phyloP scores from a whole-genome alignment of 768 basidiomycete genomes.

The Suillus plorans region DNA sequence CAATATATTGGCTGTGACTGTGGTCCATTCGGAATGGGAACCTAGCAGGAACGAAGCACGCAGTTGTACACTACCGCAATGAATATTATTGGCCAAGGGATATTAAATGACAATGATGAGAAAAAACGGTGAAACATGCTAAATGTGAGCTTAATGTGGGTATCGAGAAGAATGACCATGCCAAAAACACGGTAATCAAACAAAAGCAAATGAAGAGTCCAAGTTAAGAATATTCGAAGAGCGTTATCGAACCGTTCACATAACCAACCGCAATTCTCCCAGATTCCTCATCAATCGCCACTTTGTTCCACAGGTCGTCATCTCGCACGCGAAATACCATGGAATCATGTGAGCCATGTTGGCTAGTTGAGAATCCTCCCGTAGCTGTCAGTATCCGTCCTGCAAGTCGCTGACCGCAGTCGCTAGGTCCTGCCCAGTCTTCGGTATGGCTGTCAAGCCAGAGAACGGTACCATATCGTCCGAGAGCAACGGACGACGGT shows the following conservation, averaged over 20 bases:
- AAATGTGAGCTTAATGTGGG: neutral
- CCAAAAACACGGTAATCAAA: neutral
- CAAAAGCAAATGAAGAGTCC: neutral
- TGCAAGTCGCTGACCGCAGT: slow-evolving; percentile 61
- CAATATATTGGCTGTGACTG: neutral
- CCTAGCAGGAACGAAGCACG: neutral
- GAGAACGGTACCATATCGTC: slow-evolving; percentile 58
- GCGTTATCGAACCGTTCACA: slow-evolving; percentile 44
- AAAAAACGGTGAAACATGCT: neutral
- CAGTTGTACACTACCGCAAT: neutral
- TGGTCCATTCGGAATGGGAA: neutral
- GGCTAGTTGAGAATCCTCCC: neutral
- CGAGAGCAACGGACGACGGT: slow-evolving; percentile 52
- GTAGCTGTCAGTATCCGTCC: slow-evolving; percentile 27
- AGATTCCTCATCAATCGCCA: slow-evolving; percentile 39
- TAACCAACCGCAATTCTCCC: slow-evolving; percentile 38
- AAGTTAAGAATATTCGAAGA: slow-evolving; percentile 49
- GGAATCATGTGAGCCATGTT: slow-evolving; percentile 7
- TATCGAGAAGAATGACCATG: neutral
- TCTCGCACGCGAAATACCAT: slow-evolving; percentile 48
- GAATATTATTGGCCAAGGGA: neutral
- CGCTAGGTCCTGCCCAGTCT: slow-evolving; percentile 42
- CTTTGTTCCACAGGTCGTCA: slow-evolving; percentile 47
- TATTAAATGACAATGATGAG: neutral
- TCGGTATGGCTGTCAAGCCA: slow-evolving; percentile 69